Evolutionary conservation across 441 rosid species (phyloP).

Genomic region (Gossypium armourianum): DNA sequence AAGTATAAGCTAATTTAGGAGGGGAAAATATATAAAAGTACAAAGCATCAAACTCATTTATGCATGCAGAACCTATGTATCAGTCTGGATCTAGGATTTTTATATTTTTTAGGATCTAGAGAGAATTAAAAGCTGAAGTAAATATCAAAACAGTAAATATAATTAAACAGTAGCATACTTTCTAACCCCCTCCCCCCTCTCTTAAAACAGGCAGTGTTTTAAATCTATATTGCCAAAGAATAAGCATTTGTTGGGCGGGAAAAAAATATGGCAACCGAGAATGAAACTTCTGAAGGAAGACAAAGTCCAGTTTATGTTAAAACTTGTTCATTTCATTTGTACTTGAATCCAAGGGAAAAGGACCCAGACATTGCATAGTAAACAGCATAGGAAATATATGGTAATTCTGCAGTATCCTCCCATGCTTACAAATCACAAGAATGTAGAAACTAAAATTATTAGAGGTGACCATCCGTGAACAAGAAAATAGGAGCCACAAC

Average conservation of each 20-base stretch:
- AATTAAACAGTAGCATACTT: neutral
- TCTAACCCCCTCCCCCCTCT: neutral
- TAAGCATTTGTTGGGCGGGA: neutral
- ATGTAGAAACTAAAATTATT: neutral
- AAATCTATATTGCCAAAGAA: constrained; percentile 7
- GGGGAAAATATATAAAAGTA: neutral
- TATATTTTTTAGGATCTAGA: neutral
- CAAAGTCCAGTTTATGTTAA: constrained; percentile 1
- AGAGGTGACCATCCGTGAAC: neutral
- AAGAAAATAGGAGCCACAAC: constrained; percentile 28
- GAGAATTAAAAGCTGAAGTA: neutral
- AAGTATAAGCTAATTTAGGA: neutral
- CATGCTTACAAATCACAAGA: neutral
- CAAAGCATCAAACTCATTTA: neutral
- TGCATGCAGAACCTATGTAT: neutral
- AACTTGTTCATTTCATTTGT: neutral
- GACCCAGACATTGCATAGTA: neutral
- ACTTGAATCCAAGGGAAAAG: neutral
- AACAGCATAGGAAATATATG: neutral
- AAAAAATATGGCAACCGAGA: neutral
- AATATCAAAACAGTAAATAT: neutral
- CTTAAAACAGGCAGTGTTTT: neutral
- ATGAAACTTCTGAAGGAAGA: neutral
- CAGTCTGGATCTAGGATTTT: neutral
- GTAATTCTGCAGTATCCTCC: neutral